Conservation (phyloP, 306 rosid species). For the Sicyos baderoa region DNA sequence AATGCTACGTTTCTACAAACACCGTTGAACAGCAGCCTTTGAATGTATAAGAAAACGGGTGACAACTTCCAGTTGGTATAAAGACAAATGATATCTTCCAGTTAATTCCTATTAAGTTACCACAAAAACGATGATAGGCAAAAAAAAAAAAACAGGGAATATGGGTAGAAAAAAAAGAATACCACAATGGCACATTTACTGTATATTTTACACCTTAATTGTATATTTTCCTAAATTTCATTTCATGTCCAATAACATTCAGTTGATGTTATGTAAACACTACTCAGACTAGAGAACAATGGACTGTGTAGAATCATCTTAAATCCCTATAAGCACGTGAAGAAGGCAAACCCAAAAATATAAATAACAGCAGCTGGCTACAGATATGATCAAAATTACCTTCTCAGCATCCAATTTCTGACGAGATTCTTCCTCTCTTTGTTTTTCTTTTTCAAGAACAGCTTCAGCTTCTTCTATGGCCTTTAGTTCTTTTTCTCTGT, state of each 20-base stretch:
- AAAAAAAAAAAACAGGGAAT: neutral
- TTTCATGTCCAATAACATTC: neutral
- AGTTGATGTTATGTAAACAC: neutral
- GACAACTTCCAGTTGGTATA: neutral
- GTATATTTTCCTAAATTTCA: neutral
- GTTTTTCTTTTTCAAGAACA: conserved; percentile 68
- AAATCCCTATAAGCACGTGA: neutral
- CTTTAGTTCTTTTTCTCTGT: conserved; percentile 74
- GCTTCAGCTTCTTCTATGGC: conserved; percentile 74
- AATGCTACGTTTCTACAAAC: neutral
- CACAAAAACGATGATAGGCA: neutral
- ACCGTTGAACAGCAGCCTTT: neutral
- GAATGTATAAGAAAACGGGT: neutral
- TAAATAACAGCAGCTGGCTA: neutral
- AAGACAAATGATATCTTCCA: neutral
- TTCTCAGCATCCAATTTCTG: conserved; percentile 68
- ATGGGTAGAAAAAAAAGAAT: neutral
- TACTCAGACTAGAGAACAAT: neutral
- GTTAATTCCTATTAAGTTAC: neutral
- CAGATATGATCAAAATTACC: conserved; percentile 32
- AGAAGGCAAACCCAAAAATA: neutral
- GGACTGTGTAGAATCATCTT: neutral
- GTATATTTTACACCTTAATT: neutral
- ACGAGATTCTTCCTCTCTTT: conserved; percentile 62
- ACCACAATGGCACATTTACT: neutral